Evolutionary conservation across 257 asterid species (phyloP).

Genomic region (Ligustrum vulgare): DNA sequence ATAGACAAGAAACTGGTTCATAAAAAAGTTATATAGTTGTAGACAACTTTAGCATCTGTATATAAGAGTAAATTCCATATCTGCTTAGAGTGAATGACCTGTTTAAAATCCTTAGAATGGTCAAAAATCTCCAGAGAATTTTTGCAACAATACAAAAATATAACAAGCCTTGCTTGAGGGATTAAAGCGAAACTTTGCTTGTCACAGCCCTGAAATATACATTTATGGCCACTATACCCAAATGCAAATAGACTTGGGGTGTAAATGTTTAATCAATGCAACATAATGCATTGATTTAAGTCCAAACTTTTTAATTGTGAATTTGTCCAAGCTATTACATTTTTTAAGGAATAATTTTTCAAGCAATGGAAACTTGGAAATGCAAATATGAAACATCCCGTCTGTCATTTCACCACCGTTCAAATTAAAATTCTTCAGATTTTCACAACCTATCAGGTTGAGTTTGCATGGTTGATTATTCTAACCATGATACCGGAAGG

Average conservation of each 20-base stretch:
- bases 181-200: slow-evolving; percentile 33
- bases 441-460: too few relatives aligned
- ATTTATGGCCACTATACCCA: slow-evolving; percentile 30
- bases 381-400: too few relatives aligned
- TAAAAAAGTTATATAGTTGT: not conserved
- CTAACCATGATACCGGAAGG: too few relatives aligned
- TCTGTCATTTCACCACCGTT: too few relatives aligned
- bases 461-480: too few relatives aligned
- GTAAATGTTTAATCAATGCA: slow-evolving; percentile 32
- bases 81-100: slow-evolving; percentile 37
- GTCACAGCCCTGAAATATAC: slow-evolving; percentile 27
- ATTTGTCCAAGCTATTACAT: slow-evolving; percentile 26
- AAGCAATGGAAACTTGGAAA: too few relatives aligned
- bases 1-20: not conserved
- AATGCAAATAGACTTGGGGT: slow-evolving; percentile 42
- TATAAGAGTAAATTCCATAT: slow-evolving; percentile 15
- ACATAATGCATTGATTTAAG: slow-evolving; percentile 30
- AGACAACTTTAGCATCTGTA: not conserved
- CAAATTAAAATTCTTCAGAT: too few relatives aligned
- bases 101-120: slow-evolving; percentile 30
- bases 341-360: too few relatives aligned
- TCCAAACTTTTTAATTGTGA: slow-evolving; percentile 38
- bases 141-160: slow-evolving; percentile 1
- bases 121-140: slow-evolving; percentile 23
- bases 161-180: slow-evolving; percentile 8